Evolutionary conservation across 2,329 filamentous ascomycete genomes (phyloP), one percentile per base, ranked within the genome.

Genomic region (Lachnum nothofagi): DNA sequence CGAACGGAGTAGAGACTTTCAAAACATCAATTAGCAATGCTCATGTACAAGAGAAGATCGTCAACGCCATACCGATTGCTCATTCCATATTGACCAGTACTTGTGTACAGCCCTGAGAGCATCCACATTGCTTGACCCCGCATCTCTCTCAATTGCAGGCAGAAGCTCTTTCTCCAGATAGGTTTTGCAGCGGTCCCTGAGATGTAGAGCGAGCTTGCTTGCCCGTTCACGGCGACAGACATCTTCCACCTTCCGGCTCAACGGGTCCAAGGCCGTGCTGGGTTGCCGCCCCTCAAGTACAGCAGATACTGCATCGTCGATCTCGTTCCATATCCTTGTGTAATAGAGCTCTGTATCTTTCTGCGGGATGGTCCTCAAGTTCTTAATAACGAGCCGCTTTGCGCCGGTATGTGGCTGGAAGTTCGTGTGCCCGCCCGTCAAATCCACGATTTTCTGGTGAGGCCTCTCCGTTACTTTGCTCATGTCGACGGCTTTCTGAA

Each of bases 321-420:
- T 74, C 64, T 94, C 85, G 34, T 72, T 69, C 80, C 86, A 88
- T 3, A 83, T 85, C 60, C 83, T 82, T 34, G 83, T 75, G 60
- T 95, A 88, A 71, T 95, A 97, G 55, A 80, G 76, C 54, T 86
- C 82, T 17, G 86, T 79, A 59, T 89, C 80, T 74, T 44, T 70
- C 63, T 33, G 68, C 65, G 49, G 77, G 70, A 76, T 76, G 1
- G 79, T 77, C 51, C 85, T 82, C 55, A 96, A 77, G 65, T 96
- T 97, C 78, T 95, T 95, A 61, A 98, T 88, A n/a, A 91, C 80
- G 39, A 98, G 78, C 68, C 86, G 91, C 74, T 86, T 91, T 17
- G 88, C 83, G 25, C 89, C 90, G 9, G 77, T 75, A 61, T 88
- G 82, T 10, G 88, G 83, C 58, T 85, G 86, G 63, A 91, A 88